Evolutionary conservation across 345 rosid genomes (phyloP).

Genomic region (Physaria fendleri): DNA sequence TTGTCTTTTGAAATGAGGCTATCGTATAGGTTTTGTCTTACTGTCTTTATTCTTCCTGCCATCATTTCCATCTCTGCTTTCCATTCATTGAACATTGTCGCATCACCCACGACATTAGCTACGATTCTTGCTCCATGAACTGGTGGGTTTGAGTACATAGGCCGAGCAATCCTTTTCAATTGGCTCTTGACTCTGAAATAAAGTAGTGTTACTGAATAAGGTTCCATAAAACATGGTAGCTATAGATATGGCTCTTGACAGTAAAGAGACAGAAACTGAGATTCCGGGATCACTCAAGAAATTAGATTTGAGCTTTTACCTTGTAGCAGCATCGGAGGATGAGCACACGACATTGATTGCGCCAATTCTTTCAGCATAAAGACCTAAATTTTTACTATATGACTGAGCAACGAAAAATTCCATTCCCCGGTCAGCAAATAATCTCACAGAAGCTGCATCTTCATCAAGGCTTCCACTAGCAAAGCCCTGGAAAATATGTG

Average conservation of each 20-base stretch:
- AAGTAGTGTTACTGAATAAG: slow-evolving; percentile 45
- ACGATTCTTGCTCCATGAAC: slow-evolving; percentile 93
- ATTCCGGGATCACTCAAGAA: background rate
- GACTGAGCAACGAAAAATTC: slow-evolving; percentile 95
- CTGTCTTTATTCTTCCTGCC: slow-evolving; percentile 94
- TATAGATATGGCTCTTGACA: background rate
- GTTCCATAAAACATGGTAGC: slow-evolving; percentile 23
- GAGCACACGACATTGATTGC: slow-evolving; percentile 88
- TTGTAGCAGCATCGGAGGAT: slow-evolving; percentile 74
- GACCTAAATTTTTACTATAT: slow-evolving; percentile 90
- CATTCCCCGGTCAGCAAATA: slow-evolving; percentile 76
- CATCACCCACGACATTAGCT: slow-evolving; percentile 78
- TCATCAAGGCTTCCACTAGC: slow-evolving; percentile 97
- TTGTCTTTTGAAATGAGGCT: slow-evolving; percentile 71
- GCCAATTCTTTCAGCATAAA: slow-evolving; percentile 88
- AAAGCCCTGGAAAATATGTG: slow-evolving; percentile 55
- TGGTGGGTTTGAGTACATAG: slow-evolving; percentile 98
- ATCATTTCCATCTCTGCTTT: slow-evolving; percentile 94
- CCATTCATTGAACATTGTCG: slow-evolving; percentile 78
- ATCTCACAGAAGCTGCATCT: slow-evolving; percentile 88
- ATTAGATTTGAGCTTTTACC: slow-evolving; percentile 37
- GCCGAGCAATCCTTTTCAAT: slow-evolving; percentile 89
- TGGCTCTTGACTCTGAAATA: slow-evolving; percentile 92
- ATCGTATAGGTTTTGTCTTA: slow-evolving; percentile 67
- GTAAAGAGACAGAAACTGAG: background rate